phyloP scores from a whole-genome alignment of 306 rosid genomes.

The Carpinus fangiana region DNA sequence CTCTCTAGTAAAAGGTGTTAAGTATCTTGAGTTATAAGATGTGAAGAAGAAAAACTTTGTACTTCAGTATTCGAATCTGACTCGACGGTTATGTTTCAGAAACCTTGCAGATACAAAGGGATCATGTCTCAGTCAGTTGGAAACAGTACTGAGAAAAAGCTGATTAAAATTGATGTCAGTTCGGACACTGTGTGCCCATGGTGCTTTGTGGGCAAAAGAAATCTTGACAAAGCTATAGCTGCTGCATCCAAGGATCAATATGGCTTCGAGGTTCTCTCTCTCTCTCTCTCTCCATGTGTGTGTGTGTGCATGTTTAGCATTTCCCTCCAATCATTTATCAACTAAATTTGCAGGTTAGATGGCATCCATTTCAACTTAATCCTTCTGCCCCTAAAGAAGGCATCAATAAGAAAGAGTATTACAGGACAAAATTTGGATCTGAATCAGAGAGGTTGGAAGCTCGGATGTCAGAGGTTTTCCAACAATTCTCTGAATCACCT shows the following conservation, averaged over 20 bases:
- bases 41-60: neutral
- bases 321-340: slow-evolving; percentile 8
- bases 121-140: slow-evolving; percentile 54
- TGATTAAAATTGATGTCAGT: slow-evolving; percentile 59
- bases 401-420: slow-evolving; percentile 58
- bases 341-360: slow-evolving; percentile 53
- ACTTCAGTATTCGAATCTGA: slow-evolving; percentile 21
- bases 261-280: slow-evolving; percentile 61
- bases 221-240: slow-evolving; percentile 80
- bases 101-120: slow-evolving; percentile 36
- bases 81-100: slow-evolving; percentile 24
- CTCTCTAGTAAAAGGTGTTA: neutral
- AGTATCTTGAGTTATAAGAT: neutral
- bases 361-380: slow-evolving; percentile 85
- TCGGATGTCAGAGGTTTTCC: slow-evolving; percentile 75
- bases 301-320: neutral
- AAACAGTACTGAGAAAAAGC: slow-evolving; percentile 48
- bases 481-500: neutral
- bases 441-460: slow-evolving; percentile 54
- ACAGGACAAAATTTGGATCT: slow-evolving; percentile 62
- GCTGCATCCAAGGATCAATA: slow-evolving; percentile 60
- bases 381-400: slow-evolving; percentile 90
- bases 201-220: slow-evolving; percentile 83
- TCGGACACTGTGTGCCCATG: slow-evolving; percentile 92
- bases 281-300: neutral